A percentile compares a stretch with the other conserved stretches of the same genome.
Conservation (phyloP, 2,329 filamentous ascomycete species). For the Alternaria dauci region DNA sequence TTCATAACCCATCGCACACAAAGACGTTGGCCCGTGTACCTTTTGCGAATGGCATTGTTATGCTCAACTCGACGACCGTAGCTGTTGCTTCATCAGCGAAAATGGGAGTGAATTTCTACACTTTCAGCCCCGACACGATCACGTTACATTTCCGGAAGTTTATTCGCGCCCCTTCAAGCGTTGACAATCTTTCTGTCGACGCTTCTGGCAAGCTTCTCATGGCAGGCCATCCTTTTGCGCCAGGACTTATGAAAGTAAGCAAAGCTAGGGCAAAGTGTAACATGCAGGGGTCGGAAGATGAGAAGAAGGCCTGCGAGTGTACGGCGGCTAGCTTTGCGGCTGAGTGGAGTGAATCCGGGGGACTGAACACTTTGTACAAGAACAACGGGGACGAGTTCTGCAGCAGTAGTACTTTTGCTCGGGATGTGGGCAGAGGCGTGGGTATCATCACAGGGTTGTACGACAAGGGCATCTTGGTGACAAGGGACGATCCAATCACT, state of each 20-base stretch:
- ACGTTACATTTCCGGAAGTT: conserved; percentile 20
- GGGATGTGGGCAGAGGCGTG: conserved; percentile 48
- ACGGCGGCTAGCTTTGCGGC: conserved; percentile 49
- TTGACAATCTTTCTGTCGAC: conserved; percentile 55
- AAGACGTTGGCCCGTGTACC: conserved; percentile 44
- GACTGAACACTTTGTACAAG: conserved; percentile 49
- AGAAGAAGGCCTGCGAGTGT: conserved; percentile 36
- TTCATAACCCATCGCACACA: conserved; percentile 17
- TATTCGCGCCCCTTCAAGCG: conserved; percentile 41
- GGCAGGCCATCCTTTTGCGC: conserved; percentile 53
- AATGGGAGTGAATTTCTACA: conserved; percentile 49
- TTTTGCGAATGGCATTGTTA: conserved; percentile 55
- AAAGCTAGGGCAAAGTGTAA: conserved; percentile 31
- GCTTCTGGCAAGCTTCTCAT: conserved; percentile 50
- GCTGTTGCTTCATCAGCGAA: conserved; percentile 52
- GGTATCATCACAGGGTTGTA: conserved; percentile 53
- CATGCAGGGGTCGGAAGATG: conserved; percentile 23
- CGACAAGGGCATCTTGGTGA: conserved; percentile 52
- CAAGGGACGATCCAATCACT: conserved; percentile 31
- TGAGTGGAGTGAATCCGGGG: conserved; percentile 51
- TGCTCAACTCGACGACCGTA: conserved; percentile 48
- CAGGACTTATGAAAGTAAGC: conserved; percentile 36
- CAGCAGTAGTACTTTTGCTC: conserved; percentile 48
- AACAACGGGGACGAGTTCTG: conserved; percentile 46
- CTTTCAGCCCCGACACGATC: conserved; percentile 10